Conservation (phyloP, 2,329 filamentous ascomycete species). For the Alternaria ethzedia region DNA sequence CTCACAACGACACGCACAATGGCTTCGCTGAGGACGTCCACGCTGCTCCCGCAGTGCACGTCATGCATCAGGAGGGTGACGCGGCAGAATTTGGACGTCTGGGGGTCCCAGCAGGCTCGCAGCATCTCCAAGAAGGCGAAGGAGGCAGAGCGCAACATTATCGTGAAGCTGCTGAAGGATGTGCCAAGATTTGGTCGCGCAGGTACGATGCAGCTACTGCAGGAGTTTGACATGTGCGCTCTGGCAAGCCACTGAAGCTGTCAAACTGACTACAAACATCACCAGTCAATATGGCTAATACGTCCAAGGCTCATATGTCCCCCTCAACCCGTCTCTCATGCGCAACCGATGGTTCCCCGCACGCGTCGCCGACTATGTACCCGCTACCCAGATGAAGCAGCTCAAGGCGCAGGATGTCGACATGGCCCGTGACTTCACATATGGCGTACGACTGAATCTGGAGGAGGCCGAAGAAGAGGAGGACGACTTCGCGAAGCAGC, state of each 20-base stretch:
- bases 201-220: slow-evolving; percentile 30
- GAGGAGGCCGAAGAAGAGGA: slow-evolving; percentile 36
- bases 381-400: slow-evolving; percentile 52
- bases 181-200: slow-evolving; percentile 58
- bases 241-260: not conserved
- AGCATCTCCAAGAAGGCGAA: slow-evolving; percentile 56
- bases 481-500: slow-evolving; percentile 20
- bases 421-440: slow-evolving; percentile 57
- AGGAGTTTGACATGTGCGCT: not conserved
- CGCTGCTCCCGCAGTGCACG: slow-evolving; percentile 48
- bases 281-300: slow-evolving; percentile 22
- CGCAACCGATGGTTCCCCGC: slow-evolving; percentile 61
- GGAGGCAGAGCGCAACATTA: slow-evolving; percentile 50
- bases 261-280: not conserved
- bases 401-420: slow-evolving; percentile 53
- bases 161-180: slow-evolving; percentile 60
- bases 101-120: slow-evolving; percentile 49
- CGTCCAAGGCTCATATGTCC: slow-evolving; percentile 58
- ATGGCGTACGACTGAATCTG: slow-evolving; percentile 42
- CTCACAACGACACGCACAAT: slow-evolving; percentile 34
- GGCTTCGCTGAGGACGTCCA: slow-evolving; percentile 38
- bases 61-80: slow-evolving; percentile 46
- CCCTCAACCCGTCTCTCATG: slow-evolving; percentile 61
- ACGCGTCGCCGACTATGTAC: slow-evolving; percentile 60
- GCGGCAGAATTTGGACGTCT: slow-evolving; percentile 36